Percentiles rank a stretch among this genome's conserved stretches.
phyloP scores from a whole-genome alignment of 2,329 filamentous ascomycete species.

The Colletotrichum spaethianum region DNA sequence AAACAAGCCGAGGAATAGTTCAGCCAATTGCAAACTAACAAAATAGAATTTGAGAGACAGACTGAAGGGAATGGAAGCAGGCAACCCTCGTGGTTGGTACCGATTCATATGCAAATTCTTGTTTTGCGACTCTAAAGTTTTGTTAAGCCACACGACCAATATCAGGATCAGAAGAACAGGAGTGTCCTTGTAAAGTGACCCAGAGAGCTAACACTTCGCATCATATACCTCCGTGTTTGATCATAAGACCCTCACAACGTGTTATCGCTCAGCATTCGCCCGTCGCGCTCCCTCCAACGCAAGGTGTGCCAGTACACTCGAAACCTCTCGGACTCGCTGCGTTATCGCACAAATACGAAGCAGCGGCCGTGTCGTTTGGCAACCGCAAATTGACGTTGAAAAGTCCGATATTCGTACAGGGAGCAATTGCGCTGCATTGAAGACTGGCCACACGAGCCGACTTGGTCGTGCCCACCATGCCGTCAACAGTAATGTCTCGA shows the following conservation, averaged over 20 bases:
- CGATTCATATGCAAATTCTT: too few relatives aligned
- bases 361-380: constrained; percentile 8
- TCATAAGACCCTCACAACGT: too few relatives aligned
- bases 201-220: too few relatives aligned
- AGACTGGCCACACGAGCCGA: constrained; percentile 24
- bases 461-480: constrained; percentile 27
- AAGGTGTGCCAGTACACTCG: constrained; percentile 19
- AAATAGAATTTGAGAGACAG: too few relatives aligned
- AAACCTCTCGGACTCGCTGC: constrained; percentile 16
- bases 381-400: constrained; percentile 25
- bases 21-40: background rate
- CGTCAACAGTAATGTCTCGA: constrained; percentile 43
- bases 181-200: background rate
- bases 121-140: background rate
- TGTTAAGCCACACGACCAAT: background rate
- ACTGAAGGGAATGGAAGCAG: too few relatives aligned
- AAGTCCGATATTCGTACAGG: constrained; percentile 22
- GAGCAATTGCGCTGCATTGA: constrained; percentile 28
- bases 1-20: background rate
- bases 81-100: background rate
- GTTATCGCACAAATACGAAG: constrained; percentile 19
- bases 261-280: constrained; percentile 5
- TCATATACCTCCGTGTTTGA: too few relatives aligned
- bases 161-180: background rate
- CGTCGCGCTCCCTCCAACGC: constrained; percentile 6